Evolutionary conservation across 1,284 basidiomycete species (phyloP).

Genomic region (Clitocybe nebularis): DNA sequence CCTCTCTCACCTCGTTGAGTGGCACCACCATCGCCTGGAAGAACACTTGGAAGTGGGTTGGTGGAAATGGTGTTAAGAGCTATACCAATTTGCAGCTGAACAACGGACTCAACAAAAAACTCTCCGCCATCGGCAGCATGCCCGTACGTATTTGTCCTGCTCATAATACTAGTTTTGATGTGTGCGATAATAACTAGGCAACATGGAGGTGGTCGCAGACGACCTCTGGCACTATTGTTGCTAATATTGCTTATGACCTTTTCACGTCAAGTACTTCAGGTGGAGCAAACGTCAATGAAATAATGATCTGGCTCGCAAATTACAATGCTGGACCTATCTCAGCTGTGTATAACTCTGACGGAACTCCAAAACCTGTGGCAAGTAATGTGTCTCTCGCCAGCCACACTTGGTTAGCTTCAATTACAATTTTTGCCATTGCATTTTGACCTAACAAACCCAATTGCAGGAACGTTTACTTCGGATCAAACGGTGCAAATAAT

Average conservation of each 20-base stretch:
- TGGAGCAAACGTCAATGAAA: slow-evolving; percentile 52
- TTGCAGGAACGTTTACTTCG: slow-evolving; percentile 53
- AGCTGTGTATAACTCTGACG: slow-evolving; percentile 38
- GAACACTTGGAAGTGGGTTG: slow-evolving; percentile 53
- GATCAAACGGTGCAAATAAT: slow-evolving; percentile 54
- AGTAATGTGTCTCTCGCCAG: slow-evolving; percentile 44
- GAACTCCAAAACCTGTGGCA: slow-evolving; percentile 44
- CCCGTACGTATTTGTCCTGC: slow-evolving; percentile 34
- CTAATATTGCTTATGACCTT: slow-evolving; percentile 58
- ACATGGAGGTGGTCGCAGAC: slow-evolving; percentile 36
- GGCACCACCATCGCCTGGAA: slow-evolving; percentile 48
- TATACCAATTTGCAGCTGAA: slow-evolving; percentile 57
- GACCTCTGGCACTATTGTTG: slow-evolving; percentile 32
- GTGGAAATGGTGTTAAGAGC: slow-evolving; percentile 53
- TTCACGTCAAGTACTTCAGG: slow-evolving; percentile 53
- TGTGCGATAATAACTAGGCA: slow-evolving; percentile 18
- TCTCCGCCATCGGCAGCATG: slow-evolving; percentile 52
- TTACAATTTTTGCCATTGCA: background rate
- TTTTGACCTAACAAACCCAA: background rate
- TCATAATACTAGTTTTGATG: background rate
- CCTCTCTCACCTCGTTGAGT: slow-evolving; percentile 42
- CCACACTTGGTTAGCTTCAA: slow-evolving; percentile 39
- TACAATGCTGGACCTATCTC: slow-evolving; percentile 58
- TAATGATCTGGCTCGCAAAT: slow-evolving; percentile 68
- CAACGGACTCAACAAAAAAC: slow-evolving; percentile 45